Evolutionary conservation across 2,329 filamentous ascomycete genomes (phyloP).

Genomic region (Chalaropsis thielavioides): DNA sequence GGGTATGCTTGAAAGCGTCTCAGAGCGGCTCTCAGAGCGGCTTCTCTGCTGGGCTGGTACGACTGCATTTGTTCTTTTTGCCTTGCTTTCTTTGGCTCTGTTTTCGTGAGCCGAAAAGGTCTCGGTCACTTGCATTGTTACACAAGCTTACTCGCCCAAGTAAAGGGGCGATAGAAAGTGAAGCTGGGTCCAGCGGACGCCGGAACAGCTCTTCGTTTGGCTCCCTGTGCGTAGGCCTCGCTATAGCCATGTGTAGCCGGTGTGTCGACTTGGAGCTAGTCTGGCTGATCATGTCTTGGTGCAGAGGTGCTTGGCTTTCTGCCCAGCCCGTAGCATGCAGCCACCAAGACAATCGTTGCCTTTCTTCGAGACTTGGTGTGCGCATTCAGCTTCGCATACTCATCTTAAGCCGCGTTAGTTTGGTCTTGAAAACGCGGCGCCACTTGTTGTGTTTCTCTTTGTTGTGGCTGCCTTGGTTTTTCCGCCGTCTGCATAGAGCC

Average conservation of each 20-base stretch:
- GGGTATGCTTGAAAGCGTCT: background rate
- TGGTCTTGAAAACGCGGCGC: background rate
- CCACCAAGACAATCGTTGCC: background rate
- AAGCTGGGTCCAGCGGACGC: background rate
- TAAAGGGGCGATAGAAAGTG: background rate
- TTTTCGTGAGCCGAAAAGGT: constrained; percentile 2
- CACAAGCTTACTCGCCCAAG: background rate
- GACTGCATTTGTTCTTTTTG: background rate
- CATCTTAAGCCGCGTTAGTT: background rate
- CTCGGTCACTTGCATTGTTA: constrained; percentile 8
- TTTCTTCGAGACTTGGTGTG: background rate
- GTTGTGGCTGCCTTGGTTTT: background rate
- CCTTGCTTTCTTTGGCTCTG: background rate
- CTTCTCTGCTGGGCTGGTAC: background rate
- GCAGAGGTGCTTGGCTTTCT: background rate
- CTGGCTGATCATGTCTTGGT: background rate
- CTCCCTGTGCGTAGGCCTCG: background rate
- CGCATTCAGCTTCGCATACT: background rate
- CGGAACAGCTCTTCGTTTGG: background rate
- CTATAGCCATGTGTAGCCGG: too few species aligned
- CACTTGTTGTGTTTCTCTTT: background rate
- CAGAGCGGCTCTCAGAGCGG: background rate
- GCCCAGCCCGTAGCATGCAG: background rate
- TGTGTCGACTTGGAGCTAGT: background rate
- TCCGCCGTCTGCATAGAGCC: constrained; percentile 2